phyloP scores from a whole-genome alignment of 2,329 filamentous ascomycete species.

The Leptodontidium sp. region DNA sequence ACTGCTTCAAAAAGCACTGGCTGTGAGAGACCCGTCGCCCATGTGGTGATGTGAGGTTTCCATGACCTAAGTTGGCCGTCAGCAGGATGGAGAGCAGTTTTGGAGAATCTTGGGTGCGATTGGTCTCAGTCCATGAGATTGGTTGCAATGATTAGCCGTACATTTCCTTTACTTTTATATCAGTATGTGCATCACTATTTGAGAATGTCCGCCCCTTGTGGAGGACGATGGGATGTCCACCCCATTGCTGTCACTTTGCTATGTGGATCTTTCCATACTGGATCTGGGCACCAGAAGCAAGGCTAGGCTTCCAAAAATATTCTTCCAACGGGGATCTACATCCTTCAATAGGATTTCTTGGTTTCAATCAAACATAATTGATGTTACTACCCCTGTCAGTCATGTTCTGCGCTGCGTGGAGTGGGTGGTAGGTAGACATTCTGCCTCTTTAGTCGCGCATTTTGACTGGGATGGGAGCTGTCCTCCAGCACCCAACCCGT shows the following conservation, averaged over 20 bases:
- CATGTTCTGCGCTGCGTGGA: no score
- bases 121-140: constrained; percentile 39
- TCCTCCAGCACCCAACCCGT: no score
- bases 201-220: not conserved
- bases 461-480: no score
- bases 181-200: not conserved
- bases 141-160: constrained; percentile 47
- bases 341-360: no score
- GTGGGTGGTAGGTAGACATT: no score
- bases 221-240: no score
- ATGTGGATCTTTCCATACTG: not conserved
- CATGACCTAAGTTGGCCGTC: constrained; percentile 46
- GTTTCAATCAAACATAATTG: no score
- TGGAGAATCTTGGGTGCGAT: constrained; percentile 47
- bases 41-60: constrained; percentile 43
- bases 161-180: constrained; percentile 27
- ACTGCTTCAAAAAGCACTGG: constrained; percentile 46
- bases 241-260: not conserved
- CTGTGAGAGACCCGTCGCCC: constrained; percentile 44
- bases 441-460: no score
- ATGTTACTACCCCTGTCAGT: no score
- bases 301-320: no score
- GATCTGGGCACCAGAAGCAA: no score
- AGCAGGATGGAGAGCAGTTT: constrained; percentile 45
- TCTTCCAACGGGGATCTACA: no score